phyloP scores from a whole-genome alignment of 2,329 filamentous ascomycete genomes.

The Fusarium sarcochroum region DNA sequence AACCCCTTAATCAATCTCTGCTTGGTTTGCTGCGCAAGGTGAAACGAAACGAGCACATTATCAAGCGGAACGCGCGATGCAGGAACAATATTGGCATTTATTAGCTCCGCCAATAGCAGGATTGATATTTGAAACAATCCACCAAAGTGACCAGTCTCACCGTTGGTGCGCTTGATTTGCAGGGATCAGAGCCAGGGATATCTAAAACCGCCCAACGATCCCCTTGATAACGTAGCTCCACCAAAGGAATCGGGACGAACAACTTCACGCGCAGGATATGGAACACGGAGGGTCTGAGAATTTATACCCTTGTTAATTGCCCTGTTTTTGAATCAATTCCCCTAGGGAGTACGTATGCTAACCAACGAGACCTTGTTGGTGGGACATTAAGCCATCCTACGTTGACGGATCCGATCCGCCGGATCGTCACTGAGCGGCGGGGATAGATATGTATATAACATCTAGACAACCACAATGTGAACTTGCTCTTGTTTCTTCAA shows the following conservation, averaged over 20 bases:
- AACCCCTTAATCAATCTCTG: constrained; percentile 23
- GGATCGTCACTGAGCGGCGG: neutral
- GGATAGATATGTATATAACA: constrained; percentile 22
- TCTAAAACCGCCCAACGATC: constrained; percentile 16
- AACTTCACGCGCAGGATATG: constrained; percentile 15
- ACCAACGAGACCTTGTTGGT: neutral
- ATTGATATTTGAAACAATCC: constrained; percentile 37
- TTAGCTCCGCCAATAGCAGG: constrained; percentile 35
- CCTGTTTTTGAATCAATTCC: constrained; percentile 1
- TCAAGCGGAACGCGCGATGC: neutral
- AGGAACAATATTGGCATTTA: neutral
- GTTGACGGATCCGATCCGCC: constrained; percentile 2
- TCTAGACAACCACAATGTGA: neutral
- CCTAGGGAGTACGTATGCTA: constrained; percentile 9
- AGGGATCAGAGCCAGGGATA: constrained; percentile 1
- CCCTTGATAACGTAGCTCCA: constrained; percentile 8
- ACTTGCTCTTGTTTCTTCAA: constrained; percentile 7
- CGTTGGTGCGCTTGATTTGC: constrained; percentile 28
- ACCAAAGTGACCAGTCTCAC: neutral
- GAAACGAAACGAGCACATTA: constrained; percentile 33
- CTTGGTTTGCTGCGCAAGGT: neutral
- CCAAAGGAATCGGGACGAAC: constrained; percentile 6
- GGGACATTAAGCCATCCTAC: constrained; percentile 37
- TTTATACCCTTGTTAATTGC: neutral
- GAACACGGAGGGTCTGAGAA: constrained; percentile 19